Conservation (phyloP, 306 rosid genomes). For the Albizia julibrissin region DNA sequence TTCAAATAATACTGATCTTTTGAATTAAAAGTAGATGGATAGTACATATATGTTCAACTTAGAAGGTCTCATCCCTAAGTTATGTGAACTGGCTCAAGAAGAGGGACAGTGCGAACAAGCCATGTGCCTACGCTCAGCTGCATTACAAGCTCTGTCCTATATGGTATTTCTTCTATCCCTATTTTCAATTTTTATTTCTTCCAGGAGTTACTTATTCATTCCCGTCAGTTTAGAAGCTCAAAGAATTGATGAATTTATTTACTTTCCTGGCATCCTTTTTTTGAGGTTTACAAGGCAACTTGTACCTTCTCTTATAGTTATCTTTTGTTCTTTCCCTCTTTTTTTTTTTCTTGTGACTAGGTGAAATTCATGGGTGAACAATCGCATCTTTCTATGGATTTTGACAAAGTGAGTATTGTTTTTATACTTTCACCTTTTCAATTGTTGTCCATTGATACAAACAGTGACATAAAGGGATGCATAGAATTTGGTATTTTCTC, state of each 20-base stretch:
- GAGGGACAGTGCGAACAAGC: slow-evolving; percentile 67
- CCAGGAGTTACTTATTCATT: neutral
- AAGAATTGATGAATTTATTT: neutral
- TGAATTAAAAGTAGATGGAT: slow-evolving; percentile 67
- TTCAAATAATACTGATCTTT: slow-evolving; percentile 44
- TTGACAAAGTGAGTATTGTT: slow-evolving; percentile 70
- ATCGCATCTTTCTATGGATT: slow-evolving; percentile 85
- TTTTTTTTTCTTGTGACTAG: slow-evolving; percentile 43
- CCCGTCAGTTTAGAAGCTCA: neutral
- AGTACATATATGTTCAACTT: slow-evolving; percentile 86
- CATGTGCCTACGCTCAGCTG: slow-evolving; percentile 71
- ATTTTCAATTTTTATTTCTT: slow-evolving; percentile 7
- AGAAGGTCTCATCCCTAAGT: slow-evolving; percentile 88
- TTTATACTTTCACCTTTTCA: slow-evolving; percentile 23
- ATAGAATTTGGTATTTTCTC: slow-evolving; percentile 19
- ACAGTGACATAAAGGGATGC: slow-evolving; percentile 9
- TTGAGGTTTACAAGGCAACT: slow-evolving; percentile 23
- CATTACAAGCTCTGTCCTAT: slow-evolving; percentile 71
- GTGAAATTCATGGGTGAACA: slow-evolving; percentile 95
- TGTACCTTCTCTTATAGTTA: slow-evolving; percentile 19
- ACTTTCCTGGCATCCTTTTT: neutral
- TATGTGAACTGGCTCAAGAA: slow-evolving; percentile 89
- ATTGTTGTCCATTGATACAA: slow-evolving; percentile 24
- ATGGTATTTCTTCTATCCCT: slow-evolving; percentile 60
- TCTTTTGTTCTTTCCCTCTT: slow-evolving; percentile 11